phyloP scores from a whole-genome alignment of 768 basidiomycete species.

The Calocera cornea region DNA sequence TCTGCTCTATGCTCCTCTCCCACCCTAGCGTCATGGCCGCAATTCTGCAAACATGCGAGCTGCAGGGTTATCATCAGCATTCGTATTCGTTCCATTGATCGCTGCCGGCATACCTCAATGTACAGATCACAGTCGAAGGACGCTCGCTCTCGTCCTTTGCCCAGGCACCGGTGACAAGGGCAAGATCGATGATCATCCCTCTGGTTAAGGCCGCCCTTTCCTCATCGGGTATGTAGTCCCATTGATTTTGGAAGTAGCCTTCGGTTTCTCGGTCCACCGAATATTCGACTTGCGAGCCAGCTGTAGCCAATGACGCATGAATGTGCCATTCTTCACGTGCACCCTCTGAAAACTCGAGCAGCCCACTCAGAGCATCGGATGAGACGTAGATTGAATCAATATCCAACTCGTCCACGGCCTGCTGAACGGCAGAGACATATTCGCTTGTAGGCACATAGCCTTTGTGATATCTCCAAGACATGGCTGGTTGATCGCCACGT shows the following conservation, averaged over 20 bases:
- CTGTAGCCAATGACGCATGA: slow-evolving; percentile 29
- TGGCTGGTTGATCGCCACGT: slow-evolving; percentile 42
- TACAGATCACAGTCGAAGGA: slow-evolving; percentile 44
- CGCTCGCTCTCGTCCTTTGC: slow-evolving; percentile 28
- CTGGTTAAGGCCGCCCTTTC: slow-evolving; percentile 37
- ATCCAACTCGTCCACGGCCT: slow-evolving; percentile 26
- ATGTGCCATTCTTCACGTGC: slow-evolving; percentile 26
- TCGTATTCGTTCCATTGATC: not conserved
- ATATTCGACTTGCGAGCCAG: slow-evolving; percentile 28
- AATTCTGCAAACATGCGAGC: slow-evolving; percentile 48
- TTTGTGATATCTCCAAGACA: slow-evolving; percentile 31
- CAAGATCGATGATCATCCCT: slow-evolving; percentile 57
- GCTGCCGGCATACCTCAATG: slow-evolving; percentile 41
- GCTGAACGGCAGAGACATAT: slow-evolving; percentile 33
- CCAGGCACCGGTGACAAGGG: slow-evolving; percentile 53
- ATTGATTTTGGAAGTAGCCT: slow-evolving; percentile 23
- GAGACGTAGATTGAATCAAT: slow-evolving; percentile 38
- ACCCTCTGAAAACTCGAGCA: slow-evolving; percentile 33
- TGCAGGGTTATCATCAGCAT: slow-evolving; percentile 17
- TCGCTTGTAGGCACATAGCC: slow-evolving; percentile 38
- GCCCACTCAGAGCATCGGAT: slow-evolving; percentile 41
- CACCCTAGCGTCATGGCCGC: slow-evolving; percentile 51
- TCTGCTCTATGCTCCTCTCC: slow-evolving; percentile 40
- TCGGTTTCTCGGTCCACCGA: slow-evolving; percentile 4
- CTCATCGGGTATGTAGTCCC: slow-evolving; percentile 26